Evolutionary conservation across 441 rosid genomes (phyloP).

Genomic region (Croton laevigatus): DNA sequence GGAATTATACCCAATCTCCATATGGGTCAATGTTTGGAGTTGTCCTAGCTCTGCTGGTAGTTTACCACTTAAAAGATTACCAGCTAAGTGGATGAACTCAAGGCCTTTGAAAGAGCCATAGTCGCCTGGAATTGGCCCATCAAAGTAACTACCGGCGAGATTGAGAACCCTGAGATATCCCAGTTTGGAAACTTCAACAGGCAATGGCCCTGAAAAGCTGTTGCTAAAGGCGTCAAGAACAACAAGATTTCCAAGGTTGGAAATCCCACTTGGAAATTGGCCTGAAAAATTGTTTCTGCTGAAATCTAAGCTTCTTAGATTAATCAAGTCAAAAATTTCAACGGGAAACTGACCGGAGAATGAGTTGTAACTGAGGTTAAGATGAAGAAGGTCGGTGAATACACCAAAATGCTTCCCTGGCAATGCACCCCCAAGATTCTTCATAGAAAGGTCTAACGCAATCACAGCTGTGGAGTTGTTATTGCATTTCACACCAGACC

Average conservation of each 20-base stretch:
- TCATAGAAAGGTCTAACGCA: constrained; percentile 59
- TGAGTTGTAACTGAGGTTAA: constrained; percentile 76
- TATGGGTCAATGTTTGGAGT: constrained; percentile 61
- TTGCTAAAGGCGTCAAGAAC: constrained; percentile 82
- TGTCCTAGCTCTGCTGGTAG: constrained; percentile 73
- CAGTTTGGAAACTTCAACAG: constrained; percentile 49
- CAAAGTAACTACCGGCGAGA: constrained; percentile 91
- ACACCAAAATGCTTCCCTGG: constrained; percentile 44
- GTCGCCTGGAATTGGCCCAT: constrained; percentile 66
- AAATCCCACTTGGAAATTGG: constrained; percentile 51
- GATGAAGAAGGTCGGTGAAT: constrained; percentile 60
- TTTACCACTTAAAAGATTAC: constrained; percentile 57
- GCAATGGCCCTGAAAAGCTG: constrained; percentile 84
- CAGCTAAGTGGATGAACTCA: constrained; percentile 80
- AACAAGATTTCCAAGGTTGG: constrained; percentile 42
- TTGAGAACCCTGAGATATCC: constrained; percentile 64
- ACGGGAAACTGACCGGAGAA: constrained; percentile 66
- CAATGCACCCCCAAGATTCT: constrained; percentile 58
- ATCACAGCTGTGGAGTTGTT: constrained; percentile 47
- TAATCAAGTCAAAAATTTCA: constrained; percentile 51
- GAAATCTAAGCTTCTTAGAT: constrained; percentile 64
- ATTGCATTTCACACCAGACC: constrained; percentile 82
- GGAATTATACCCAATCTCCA: constrained; percentile 94
- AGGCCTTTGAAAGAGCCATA: constrained; percentile 72
- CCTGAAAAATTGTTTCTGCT: constrained; percentile 87